Evolutionary conservation across 768 basidiomycete species (phyloP).

Genomic region (Mrakia blollopis): DNA sequence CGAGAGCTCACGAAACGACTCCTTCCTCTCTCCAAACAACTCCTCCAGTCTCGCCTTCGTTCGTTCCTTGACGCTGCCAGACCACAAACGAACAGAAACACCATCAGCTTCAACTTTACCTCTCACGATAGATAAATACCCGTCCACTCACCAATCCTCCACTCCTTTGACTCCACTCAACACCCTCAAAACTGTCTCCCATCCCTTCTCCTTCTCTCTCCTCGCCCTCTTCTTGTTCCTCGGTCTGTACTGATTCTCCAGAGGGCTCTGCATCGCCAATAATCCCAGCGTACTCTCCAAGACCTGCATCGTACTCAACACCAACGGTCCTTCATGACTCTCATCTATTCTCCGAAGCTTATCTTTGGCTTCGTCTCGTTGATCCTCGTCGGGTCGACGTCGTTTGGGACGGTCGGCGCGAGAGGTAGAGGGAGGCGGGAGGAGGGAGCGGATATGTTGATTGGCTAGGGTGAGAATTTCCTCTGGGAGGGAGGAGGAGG

Average conservation of each 20-base stretch:
- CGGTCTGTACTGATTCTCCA: not conserved
- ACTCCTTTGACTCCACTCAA: not conserved
- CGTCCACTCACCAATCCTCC: not conserved
- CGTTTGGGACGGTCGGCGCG: not conserved
- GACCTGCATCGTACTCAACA: not conserved
- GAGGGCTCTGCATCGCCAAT: not conserved
- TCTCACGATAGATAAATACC: not conserved
- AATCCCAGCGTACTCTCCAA: not conserved
- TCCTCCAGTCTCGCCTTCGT: not conserved
- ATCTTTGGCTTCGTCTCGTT: not conserved
- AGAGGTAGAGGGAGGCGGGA: not conserved
- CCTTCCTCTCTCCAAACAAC: not conserved
- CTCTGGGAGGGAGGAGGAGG: not conserved
- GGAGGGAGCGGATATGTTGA: not conserved
- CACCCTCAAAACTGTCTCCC: not conserved
- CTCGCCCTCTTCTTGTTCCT: not conserved
- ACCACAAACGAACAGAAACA: not conserved
- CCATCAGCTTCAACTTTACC: not conserved
- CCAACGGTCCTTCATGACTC: not conserved
- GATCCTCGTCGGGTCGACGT: not conserved
- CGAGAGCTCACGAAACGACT: not conserved
- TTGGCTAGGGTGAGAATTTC: not conserved
- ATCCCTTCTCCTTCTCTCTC: not conserved
- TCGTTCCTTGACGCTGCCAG: not conserved
- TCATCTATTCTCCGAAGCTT: not conserved